Conservation (phyloP, 2,329 filamentous ascomycete genomes). For the Aureobasidium subglaciale region DNA sequence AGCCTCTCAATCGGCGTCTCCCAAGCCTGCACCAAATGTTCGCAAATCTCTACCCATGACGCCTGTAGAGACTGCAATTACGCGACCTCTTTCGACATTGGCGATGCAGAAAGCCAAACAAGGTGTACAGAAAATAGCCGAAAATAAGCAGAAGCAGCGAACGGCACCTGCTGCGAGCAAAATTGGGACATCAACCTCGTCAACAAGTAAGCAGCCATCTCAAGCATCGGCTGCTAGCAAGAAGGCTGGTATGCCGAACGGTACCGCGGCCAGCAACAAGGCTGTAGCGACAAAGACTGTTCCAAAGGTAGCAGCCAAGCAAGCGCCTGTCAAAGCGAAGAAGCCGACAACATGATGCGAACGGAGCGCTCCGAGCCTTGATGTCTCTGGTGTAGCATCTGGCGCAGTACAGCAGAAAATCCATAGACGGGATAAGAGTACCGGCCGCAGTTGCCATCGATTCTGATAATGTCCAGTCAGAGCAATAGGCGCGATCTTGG, state of each 20-base stretch:
- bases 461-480: neutral
- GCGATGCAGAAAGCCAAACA: slow-evolving; percentile 27
- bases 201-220: slow-evolving; percentile 1
- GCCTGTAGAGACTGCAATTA: slow-evolving; percentile 29
- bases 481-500: neutral
- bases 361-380: neutral
- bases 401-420: too few species aligned
- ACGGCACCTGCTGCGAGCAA: slow-evolving; percentile 8
- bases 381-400: too few species aligned
- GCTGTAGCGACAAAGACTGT: neutral
- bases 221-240: neutral
- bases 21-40: slow-evolving; percentile 19
- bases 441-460: too few species aligned
- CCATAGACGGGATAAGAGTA: neutral
- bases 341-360: neutral
- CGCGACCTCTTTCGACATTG: slow-evolving; percentile 28
- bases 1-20: slow-evolving; percentile 17
- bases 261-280: slow-evolving; percentile 5
- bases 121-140: slow-evolving; percentile 23
- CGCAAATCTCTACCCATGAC: slow-evolving; percentile 26
- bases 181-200: neutral
- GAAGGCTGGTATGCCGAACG: neutral
- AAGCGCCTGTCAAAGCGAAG: neutral
- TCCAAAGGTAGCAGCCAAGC: neutral
- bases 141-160: slow-evolving; percentile 16